A percentile compares a stretch with the other conserved stretches of the same genome.
phyloP scores from a whole-genome alignment of 805 yeast genomes.

The Kluyveromyces lactis region DNA sequence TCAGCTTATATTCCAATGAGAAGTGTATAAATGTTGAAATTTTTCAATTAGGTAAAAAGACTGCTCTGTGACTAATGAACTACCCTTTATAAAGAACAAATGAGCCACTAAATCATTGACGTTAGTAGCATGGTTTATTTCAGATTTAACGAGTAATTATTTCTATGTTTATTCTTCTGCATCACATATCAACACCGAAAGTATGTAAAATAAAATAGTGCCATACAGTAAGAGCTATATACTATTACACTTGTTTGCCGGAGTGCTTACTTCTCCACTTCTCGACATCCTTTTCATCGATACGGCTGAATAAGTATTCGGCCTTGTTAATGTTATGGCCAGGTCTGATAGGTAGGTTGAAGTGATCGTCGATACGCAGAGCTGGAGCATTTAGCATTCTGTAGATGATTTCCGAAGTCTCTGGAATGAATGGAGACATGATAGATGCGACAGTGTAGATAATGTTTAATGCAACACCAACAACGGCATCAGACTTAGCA shows the following conservation, averaged over 20 bases:
- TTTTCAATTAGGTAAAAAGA: no score
- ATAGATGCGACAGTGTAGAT: conserved; percentile 79
- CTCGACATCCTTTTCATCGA: conserved; percentile 80
- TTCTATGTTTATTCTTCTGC: no score
- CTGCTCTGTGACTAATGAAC: no score
- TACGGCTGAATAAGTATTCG: conserved; percentile 83
- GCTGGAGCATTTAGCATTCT: conserved; percentile 79
- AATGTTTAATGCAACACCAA: conserved; percentile 83
- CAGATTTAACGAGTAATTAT: no score
- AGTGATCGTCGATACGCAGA: conserved; percentile 66
- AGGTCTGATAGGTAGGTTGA: conserved; percentile 55
- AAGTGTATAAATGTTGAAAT: neutral
- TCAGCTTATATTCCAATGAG: conserved; percentile 12
- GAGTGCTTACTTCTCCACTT: conserved; percentile 85
- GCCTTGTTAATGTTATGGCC: conserved; percentile 91
- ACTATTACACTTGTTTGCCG: conserved; percentile 51
- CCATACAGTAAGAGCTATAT: no score
- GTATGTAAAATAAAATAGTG: no score
- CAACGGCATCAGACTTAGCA: conserved; percentile 80
- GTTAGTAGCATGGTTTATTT: no score
- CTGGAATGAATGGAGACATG: conserved; percentile 87
- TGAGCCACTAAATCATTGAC: no score
- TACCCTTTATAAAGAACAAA: no score
- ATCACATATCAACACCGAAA: no score
- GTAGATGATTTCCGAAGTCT: conserved; percentile 57